Conservation (phyloP, 2,329 filamentous ascomycete genomes). For the Fusarium sp. region DNA sequence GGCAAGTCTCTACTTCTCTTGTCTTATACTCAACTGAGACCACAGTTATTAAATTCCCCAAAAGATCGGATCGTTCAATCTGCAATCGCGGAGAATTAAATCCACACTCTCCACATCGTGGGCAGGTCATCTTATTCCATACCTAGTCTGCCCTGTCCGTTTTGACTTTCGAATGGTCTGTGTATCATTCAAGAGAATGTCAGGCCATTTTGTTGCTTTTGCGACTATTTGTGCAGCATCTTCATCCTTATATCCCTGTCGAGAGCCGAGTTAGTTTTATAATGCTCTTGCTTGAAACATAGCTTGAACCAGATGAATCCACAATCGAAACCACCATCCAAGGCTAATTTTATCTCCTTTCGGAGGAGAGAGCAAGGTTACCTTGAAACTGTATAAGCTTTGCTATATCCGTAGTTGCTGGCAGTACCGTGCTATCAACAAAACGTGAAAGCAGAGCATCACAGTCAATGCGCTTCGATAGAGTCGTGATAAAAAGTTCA, state of each 20-base stretch:
- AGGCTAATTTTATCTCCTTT: slow-evolving; percentile 9
- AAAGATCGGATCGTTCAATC: neutral
- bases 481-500: neutral
- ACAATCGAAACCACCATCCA: neutral
- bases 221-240: slow-evolving; percentile 12
- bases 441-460: neutral
- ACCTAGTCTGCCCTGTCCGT: slow-evolving; percentile 6
- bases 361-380: neutral
- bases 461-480: no score
- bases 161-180: slow-evolving; percentile 3
- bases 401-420: neutral
- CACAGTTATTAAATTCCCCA: neutral
- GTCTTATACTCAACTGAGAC: neutral
- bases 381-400: neutral
- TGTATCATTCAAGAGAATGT: slow-evolving; percentile 1
- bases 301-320: slow-evolving; percentile 4
- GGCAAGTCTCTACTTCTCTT: neutral
- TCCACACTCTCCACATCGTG: neutral
- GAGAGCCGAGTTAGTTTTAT: neutral
- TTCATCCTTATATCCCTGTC: slow-evolving; percentile 4
- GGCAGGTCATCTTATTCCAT: slow-evolving; percentile 1
- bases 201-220: slow-evolving; percentile 24
- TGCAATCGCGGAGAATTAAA: slow-evolving; percentile 19
- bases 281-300: slow-evolving; percentile 21
- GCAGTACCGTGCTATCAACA: neutral